Base-by-base conservation (phyloP, 2,329 filamentous ascomycete genomes). In the Sporothrix curviconia region DNA sequence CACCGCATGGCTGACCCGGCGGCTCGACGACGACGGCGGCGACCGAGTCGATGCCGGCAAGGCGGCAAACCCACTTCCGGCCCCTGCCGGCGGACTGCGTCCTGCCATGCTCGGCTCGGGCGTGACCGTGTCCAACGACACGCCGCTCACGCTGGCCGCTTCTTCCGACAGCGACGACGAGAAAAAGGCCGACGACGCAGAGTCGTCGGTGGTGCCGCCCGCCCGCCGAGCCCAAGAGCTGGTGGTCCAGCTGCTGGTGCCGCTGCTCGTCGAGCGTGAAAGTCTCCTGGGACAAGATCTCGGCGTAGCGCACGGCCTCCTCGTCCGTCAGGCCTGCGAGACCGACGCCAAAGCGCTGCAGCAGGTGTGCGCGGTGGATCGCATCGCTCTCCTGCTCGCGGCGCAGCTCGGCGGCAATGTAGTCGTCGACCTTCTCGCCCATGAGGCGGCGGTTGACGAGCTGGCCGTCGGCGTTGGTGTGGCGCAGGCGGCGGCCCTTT, bases 341-440 rank as follows among this genome's bases (percentile, higher is more conserved):
- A 34, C 91, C 90, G 2, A 94, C 83, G 6, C 94, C 94, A 66
- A 96, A 99, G 36, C 92, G 84, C 30, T 83, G 85, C 36, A 83
- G 86, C 25, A 97, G 76, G 24, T 85, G 84, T 15, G 84, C 80
- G 56, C 83, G 78, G 66, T 95, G 86, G 57, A 85, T 85, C 24
- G 78, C 78, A 39, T 83, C 81, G 43, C 83, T 79, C 32, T 85
- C 75, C 64, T 86, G 84, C 66, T 95, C 90, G 8, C 80, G 80
- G 56, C 87, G 85, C 56, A 96, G 78, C 68, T 97, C 92, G n/a
- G 89, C 87, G 40, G 85, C 85, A 61, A 97, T 97, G 66, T 92
- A 92, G 62, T 87, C 86, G 59, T 85, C 83, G 36, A 96, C 77
- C 24, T 87, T 85, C 17, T 83, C 25, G 42, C 32, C 52, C 40